Evolutionary conservation across 352 stramenopile species (phyloP), one percentile per base, ranked within the genome.

Genomic region (Pythium folliculosum): DNA sequence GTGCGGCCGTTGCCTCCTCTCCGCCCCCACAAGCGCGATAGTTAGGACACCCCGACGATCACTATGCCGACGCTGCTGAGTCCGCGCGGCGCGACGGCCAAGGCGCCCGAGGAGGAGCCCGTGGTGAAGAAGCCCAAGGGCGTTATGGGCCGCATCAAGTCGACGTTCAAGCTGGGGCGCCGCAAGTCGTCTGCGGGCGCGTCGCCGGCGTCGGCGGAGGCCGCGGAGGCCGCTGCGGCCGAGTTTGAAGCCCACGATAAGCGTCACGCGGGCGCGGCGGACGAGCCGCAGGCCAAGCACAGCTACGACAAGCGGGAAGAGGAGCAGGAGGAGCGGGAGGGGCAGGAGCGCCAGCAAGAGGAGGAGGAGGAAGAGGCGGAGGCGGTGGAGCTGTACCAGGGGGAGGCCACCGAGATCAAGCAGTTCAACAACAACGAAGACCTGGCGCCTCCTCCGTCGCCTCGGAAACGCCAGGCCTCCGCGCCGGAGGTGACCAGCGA

Each of bases 141-240:
- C 22, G 62, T 91, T 25, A 81, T 92, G 69, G 79, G 80, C 14
- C 69, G 72, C n/a, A 78, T 92, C 74, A 91, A 89, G 69, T 91
- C 78, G 49, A 89, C 80, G 25, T 70, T 92, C 17, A 90, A 82
- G 32, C 65, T 92, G 5, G 72, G 80, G 13, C 62, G 63, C 5
- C 75, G 70, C 52, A 78, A 79, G 55, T 71, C 63, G 16, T 75
- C 69, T 13, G 82, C 86, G 37, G 77, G 59, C 5, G 61, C 65
- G 3, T 16, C 58, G 10, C 32, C 59, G 37, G n/a, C n/a, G 8
- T 45, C 22, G 16, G 49, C 5, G 27, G 27, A 32, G 27, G 27
- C 55, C 1, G 35, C 35, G 10, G 35, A 40, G 40, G 52, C 55
- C 3, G 55, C 53, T 0, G 40, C 48, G 21, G 67, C 52, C 1